Conservation (phyloP, 1,284 basidiomycete genomes). For the Calocybe gambosa region DNA sequence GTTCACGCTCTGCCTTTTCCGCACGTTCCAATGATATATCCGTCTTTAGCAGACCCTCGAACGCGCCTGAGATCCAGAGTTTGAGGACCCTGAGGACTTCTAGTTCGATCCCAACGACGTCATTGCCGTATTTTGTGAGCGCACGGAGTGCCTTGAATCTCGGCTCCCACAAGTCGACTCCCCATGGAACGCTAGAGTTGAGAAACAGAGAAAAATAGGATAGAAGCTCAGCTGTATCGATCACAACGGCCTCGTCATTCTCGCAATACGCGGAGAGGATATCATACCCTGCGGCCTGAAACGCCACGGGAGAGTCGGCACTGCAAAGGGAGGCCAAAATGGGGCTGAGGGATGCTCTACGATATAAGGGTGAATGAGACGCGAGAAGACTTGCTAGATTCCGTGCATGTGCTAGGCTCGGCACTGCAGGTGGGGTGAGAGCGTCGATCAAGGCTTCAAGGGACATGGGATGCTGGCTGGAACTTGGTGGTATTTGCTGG, state of each 20-base stretch:
- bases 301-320: conserved; percentile 39
- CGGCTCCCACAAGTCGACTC: conserved; percentile 59
- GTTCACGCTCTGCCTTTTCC: conserved; percentile 53
- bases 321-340: conserved; percentile 55
- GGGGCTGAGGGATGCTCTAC: conserved; percentile 40
- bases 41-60: conserved; percentile 42
- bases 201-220: conserved; percentile 59
- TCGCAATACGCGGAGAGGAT: conserved; percentile 63
- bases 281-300: conserved; percentile 66
- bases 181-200: conserved; percentile 42
- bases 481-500: conserved; percentile 13
- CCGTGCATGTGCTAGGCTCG: conserved; percentile 48
- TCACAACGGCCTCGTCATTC: conserved; percentile 37
- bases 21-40: conserved; percentile 30
- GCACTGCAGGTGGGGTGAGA: conserved; percentile 51
- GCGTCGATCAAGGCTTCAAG: conserved; percentile 44
- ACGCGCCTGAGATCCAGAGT: conserved; percentile 59
- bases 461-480: conserved; percentile 24
- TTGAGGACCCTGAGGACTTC: conserved; percentile 48
- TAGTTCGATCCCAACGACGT: conserved; percentile 60
- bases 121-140: conserved; percentile 50
- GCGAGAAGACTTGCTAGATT: conserved; percentile 36
- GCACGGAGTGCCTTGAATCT: conserved; percentile 60
- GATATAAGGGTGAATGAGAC: conserved; percentile 45
- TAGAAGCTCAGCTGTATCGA: conserved; percentile 51